Evolutionary conservation across 2,329 filamentous ascomycete genomes (phyloP).

Genomic region (Beauveria medogensis): DNA sequence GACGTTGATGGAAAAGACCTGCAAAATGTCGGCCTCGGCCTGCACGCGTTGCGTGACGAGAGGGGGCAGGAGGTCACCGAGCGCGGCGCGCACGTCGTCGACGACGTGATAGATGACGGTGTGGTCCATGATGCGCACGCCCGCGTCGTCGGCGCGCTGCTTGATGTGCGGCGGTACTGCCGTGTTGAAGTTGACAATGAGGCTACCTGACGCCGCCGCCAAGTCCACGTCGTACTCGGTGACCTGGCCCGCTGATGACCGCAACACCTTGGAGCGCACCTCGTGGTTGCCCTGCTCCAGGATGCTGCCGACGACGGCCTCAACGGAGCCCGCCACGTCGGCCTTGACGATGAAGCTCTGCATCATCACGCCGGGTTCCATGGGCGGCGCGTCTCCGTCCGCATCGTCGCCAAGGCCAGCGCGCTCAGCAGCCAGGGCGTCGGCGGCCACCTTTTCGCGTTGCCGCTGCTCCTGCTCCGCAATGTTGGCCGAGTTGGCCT

Average conservation of each 20-base stretch:
- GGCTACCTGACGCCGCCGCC: constrained; percentile 65
- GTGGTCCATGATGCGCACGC: constrained; percentile 74
- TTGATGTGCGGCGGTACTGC: constrained; percentile 58
- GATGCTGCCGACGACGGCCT: constrained; percentile 76
- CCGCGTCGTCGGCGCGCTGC: constrained; percentile 58
- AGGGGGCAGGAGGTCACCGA: constrained; percentile 64
- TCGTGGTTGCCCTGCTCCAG: constrained; percentile 77
- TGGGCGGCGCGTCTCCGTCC: constrained; percentile 24
- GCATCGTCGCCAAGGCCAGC: constrained; percentile 29
- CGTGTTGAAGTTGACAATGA: constrained; percentile 83
- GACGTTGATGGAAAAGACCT: constrained; percentile 77
- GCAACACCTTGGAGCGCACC: constrained; percentile 67
- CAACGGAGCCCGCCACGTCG: constrained; percentile 88
- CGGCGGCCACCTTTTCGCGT: constrained; percentile 40
- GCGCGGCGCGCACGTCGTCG: constrained; percentile 59
- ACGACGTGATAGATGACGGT: constrained; percentile 78
- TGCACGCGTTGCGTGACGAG: constrained; percentile 60
- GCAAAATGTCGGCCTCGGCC: constrained; percentile 79
- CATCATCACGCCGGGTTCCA: constrained; percentile 37
- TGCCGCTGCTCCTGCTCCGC: constrained; percentile 61
- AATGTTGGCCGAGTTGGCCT: constrained; percentile 71
- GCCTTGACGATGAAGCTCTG: constrained; percentile 85
- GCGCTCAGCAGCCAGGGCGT: constrained; percentile 21
- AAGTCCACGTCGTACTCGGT: constrained; percentile 85
- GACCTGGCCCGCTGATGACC: constrained; percentile 68